phyloP scores from a whole-genome alignment of 805 yeast species.

The Starmerella bombi region DNA sequence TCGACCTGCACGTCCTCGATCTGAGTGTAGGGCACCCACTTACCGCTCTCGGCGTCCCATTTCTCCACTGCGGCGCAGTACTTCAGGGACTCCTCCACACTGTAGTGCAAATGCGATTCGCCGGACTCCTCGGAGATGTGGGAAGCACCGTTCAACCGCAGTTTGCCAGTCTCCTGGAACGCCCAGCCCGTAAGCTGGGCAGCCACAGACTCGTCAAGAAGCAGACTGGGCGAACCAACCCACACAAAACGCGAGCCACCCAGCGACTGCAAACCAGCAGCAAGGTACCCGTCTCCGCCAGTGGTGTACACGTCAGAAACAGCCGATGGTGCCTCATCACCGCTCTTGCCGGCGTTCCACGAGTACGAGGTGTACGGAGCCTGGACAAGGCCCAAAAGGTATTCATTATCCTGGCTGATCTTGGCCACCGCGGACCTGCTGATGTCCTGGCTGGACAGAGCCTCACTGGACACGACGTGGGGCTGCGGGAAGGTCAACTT shows the following conservation, averaged over 20 bases:
- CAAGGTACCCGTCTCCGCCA: conserved; percentile 22
- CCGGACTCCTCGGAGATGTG: conserved; percentile 35
- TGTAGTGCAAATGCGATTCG: conserved; percentile 37
- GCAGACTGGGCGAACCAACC: conserved; percentile 57
- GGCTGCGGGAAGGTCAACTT: conserved; percentile 11
- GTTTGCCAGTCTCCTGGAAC: conserved; percentile 47
- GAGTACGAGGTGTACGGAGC: conserved; percentile 21
- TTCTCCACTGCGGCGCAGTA: conserved; percentile 36
- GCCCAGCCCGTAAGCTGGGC: conserved; percentile 44
- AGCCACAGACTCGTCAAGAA: conserved; percentile 34
- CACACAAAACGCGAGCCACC: conserved; percentile 62
- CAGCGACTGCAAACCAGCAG: conserved; percentile 67
- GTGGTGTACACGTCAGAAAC: conserved; percentile 10
- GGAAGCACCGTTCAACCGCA: conserved; percentile 43
- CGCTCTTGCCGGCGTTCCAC: conserved; percentile 15
- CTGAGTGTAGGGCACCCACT: conserved; percentile 57
- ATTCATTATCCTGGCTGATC: conserved; percentile 9
- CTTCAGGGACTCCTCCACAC: conserved; percentile 57
- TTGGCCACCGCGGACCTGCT: conserved; percentile 15
- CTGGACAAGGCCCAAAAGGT: conserved; percentile 16
- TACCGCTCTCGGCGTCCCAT: conserved; percentile 32
- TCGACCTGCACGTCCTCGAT: conserved; percentile 64
- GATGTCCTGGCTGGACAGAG: not conserved
- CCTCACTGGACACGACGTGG: conserved; percentile 14
- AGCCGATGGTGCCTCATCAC: conserved; percentile 4